These are phyloP conservation scores for Colletotrichum sojae DNA, from an alignment of 2,329 filamentous ascomycete genomes.

Conservation along the genomic window DNA sequence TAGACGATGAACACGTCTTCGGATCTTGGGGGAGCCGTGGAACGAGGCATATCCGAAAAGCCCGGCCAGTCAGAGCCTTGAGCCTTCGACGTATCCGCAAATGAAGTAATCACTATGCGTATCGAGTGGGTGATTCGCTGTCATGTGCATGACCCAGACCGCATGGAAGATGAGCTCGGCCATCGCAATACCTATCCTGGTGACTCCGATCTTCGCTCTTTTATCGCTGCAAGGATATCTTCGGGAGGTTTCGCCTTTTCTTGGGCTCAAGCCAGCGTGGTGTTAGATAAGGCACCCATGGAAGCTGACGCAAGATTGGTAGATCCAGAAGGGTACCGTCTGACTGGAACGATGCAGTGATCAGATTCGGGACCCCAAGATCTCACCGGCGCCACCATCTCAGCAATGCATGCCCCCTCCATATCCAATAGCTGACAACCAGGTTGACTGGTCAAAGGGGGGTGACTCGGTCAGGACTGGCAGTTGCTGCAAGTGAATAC, in stretches of 20 bases:
- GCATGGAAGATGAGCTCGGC: background rate
- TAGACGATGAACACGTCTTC: background rate
- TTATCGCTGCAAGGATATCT: background rate
- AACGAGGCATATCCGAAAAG: no score
- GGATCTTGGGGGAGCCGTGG: no score
- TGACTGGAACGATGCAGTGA: slow-evolving; percentile 36
- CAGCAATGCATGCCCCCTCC: slow-evolving; percentile 14
- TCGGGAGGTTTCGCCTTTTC: background rate
- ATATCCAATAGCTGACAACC: background rate
- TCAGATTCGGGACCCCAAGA: slow-evolving; percentile 17
- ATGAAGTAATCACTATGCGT: no score
- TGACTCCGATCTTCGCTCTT: background rate
- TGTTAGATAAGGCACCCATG: background rate
- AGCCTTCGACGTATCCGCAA: no score
- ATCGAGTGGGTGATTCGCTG: background rate
- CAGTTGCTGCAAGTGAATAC: background rate
- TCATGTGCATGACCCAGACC: background rate
- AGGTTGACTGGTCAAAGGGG: background rate
- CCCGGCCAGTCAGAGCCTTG: no score
- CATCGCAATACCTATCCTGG: background rate
- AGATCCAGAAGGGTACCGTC: slow-evolving; percentile 29
- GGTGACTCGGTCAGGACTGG: slow-evolving; percentile 19
- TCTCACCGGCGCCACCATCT: slow-evolving; percentile 14
- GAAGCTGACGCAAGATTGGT: slow-evolving; percentile 1
- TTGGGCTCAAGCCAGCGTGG: background rate